These are phyloP conservation scores for Herpetomonas tarakana DNA, from an alignment of 208 protist species.

Conservation along the genomic window DNA sequence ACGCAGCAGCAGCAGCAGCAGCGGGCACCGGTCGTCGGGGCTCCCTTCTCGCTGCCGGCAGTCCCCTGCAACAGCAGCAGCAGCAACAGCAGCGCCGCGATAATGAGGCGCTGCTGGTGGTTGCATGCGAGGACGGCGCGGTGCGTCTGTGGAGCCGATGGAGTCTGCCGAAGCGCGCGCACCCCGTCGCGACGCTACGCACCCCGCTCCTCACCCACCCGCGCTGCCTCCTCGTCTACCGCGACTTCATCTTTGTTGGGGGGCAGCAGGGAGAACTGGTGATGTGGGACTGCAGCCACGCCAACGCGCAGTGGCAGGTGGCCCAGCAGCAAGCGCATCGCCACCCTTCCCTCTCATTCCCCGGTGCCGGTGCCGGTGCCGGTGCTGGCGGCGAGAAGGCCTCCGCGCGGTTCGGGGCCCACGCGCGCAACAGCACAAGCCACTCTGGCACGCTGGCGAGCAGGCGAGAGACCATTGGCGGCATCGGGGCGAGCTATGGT, in stretches of 20 bases:
- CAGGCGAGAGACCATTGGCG: not conserved
- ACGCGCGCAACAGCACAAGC: not conserved
- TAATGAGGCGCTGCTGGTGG: conserved; percentile 9
- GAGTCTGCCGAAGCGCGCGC: conserved; percentile 10
- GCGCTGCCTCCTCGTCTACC: conserved; percentile 31
- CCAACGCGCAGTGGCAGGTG: not conserved
- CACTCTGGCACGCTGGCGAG: not conserved
- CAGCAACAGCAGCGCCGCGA: conserved; percentile 11
- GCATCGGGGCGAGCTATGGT: not conserved
- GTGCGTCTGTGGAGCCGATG: conserved; percentile 27
- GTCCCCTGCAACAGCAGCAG: not conserved
- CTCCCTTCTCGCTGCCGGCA: no score
- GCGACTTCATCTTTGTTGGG: conserved; percentile 28
- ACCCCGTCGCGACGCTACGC: conserved; percentile 18
- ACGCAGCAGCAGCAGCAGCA: no score
- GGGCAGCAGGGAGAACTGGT: conserved; percentile 28
- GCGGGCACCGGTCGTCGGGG: no score
- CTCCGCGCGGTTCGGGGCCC: no score
- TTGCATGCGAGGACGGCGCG: conserved; percentile 16
- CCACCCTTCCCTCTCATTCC: no score
- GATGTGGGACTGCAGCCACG: conserved; percentile 29
- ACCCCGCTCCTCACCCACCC: conserved; percentile 22
- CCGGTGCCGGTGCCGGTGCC: no score
- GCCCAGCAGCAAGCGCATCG: no score
- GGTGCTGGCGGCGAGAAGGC: not conserved